Base-by-base conservation (phyloP, 2,329 filamentous ascomycete species). In the Lasiodiplodia hormozganensis region DNA sequence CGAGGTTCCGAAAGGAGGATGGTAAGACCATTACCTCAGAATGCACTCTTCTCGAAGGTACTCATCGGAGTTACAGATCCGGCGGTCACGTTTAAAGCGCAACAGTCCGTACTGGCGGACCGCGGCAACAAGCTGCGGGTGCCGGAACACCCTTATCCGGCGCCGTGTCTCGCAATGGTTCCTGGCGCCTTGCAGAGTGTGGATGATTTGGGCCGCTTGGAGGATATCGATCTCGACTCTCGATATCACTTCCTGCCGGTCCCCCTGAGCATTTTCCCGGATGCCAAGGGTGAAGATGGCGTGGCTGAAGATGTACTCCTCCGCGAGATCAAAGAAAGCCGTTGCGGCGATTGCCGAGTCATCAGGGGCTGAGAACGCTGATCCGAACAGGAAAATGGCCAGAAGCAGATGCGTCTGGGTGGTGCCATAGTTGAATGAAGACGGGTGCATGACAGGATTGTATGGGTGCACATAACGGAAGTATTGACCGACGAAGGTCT, bases 121-220 rank as follows among this genome's bases (percentile, higher is more conserved):
- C 0, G 23, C 54, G n/a, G 54, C 8, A n/a, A 57, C 54, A 4
- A 36, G n/a, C 14, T 38, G 54, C 7, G 54, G 54, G 12, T 57
- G 54, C 11, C 54, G 54, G 7, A 38, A 3, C 16, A 57, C 21
- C 18, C 34, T 16, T n/a, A 57, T 38, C 11, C 54, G 28, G 11
- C 54, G 54, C 8, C 54, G 31, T 18, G 31, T 57, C 8, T 57
- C n/a, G 18, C 5, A 21, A n/a, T 57, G 31, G 16, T 57, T 57
- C 31, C 31, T 57, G 31, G 12, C 25, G 21, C 18, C 23, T n/a
- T 57, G 54, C 34, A 57, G 21, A 36, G 18, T 38, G 5, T 36
- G 18, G 34, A 57, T 57, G 34, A 57, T 36, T 34, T 38, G 54
- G 18, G 54, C 54, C 8, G 54, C 54, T 21, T 57, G 54, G 54